A percentile compares a stretch with the other conserved stretches of the same genome.
phyloP scores from a whole-genome alignment of 1,139 yeast genomes.

The Pneumocystis carinii region DNA sequence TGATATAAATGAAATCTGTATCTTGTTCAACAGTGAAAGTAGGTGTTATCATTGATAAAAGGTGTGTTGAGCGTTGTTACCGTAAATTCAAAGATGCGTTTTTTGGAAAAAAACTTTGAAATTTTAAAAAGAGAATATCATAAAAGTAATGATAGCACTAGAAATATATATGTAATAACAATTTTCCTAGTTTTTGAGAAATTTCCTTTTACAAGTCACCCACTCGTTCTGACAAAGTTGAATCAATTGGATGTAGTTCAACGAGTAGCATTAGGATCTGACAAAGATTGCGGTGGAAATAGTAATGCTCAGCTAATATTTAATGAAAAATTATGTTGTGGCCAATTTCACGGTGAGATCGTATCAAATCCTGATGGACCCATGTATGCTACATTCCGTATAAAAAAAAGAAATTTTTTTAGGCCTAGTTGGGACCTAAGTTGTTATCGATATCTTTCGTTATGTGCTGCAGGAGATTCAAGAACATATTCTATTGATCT shows the following conservation, averaged over 20 bases:
- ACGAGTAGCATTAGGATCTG: slow-evolving; percentile 47
- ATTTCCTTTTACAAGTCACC: slow-evolving; percentile 10
- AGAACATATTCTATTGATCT: slow-evolving; percentile 65
- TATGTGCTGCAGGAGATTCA: slow-evolving; percentile 61
- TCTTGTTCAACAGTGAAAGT: slow-evolving; percentile 62
- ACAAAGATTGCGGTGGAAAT: slow-evolving; percentile 63
- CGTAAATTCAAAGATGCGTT: neutral
- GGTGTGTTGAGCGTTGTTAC: neutral
- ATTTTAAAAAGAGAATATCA: neutral
- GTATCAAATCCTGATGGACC: slow-evolving; percentile 50
- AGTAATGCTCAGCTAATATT: slow-evolving; percentile 47
- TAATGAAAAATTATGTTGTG: slow-evolving; percentile 21
- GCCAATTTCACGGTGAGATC: slow-evolving; percentile 48
- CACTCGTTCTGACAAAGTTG: slow-evolving; percentile 38
- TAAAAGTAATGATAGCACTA: neutral
- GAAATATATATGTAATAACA: neutral
- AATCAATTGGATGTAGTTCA: slow-evolving; percentile 32
- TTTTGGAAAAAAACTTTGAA: neutral
- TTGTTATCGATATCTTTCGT: slow-evolving; percentile 40
- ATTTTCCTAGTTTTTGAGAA: neutral
- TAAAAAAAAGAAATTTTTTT: slow-evolving; percentile 27
- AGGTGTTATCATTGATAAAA: slow-evolving; percentile 62
- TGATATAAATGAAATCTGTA: slow-evolving; percentile 49
- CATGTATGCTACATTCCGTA: slow-evolving; percentile 67
- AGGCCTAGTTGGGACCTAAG: slow-evolving; percentile 45